These are phyloP conservation scores for Mycena galericulata DNA, from an alignment of 768 basidiomycete genomes.

Conservation along the genomic window DNA sequence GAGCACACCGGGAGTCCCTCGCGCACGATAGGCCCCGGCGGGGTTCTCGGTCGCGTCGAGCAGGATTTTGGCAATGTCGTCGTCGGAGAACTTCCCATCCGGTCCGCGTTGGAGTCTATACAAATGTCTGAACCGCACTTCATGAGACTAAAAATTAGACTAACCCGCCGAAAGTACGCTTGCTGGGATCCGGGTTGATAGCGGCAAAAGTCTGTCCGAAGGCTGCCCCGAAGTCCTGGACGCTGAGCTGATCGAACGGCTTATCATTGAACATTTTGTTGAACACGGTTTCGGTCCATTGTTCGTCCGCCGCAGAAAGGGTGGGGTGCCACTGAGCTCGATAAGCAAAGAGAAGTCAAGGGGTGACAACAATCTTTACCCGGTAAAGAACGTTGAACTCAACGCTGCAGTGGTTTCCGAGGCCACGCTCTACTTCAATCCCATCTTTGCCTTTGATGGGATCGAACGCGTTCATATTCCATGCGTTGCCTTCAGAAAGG, in stretches of 20 bases:
- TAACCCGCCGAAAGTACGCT: slow-evolving; percentile 63
- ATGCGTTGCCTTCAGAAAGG: slow-evolving; percentile 62
- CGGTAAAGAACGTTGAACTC: slow-evolving; percentile 73
- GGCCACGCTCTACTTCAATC: slow-evolving; percentile 57
- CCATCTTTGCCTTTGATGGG: slow-evolving; percentile 53
- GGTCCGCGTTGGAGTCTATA: slow-evolving; percentile 57
- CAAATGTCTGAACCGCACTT: slow-evolving; percentile 4
- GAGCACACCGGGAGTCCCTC: slow-evolving; percentile 59
- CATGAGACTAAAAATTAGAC: slow-evolving; percentile 26
- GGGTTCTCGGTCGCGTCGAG: slow-evolving; percentile 58
- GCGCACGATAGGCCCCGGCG: slow-evolving; percentile 61
- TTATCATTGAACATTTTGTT: slow-evolving; percentile 51
- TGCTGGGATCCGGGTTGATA: slow-evolving; percentile 40
- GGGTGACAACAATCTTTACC: slow-evolving; percentile 37
- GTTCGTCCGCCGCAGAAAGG: slow-evolving; percentile 58
- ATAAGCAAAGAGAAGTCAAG: neutral
- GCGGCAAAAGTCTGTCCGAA: slow-evolving; percentile 35
- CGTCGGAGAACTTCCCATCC: slow-evolving; percentile 64
- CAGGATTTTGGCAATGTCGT: slow-evolving; percentile 61
- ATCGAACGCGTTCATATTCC: slow-evolving; percentile 65
- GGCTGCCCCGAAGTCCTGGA: slow-evolving; percentile 39
- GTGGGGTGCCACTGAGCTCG: slow-evolving; percentile 67
- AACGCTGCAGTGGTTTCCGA: slow-evolving; percentile 74
- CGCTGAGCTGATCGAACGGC: slow-evolving; percentile 48
- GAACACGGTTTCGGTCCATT: slow-evolving; percentile 65